Conservation (phyloP, 768 basidiomycete species). For the Glaciozyma martinii region DNA sequence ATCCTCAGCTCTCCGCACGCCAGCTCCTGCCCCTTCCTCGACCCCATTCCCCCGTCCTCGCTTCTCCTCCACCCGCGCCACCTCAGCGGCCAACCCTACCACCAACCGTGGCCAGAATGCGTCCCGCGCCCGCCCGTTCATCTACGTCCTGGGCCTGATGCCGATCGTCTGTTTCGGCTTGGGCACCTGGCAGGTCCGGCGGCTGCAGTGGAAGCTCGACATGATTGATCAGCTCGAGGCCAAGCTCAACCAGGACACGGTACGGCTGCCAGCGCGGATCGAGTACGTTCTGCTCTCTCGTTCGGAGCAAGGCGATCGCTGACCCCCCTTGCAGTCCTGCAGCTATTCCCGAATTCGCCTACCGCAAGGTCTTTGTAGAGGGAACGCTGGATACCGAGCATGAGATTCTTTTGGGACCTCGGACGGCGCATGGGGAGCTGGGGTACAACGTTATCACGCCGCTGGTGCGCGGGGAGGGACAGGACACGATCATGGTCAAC, state of each 20-base stretch:
- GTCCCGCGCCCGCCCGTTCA: conserved; percentile 4
- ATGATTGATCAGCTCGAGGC: conserved; percentile 89
- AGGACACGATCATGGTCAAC: conserved; percentile 78
- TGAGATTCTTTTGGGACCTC: conserved; percentile 71
- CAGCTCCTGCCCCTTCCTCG: no score
- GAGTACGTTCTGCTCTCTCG: conserved; percentile 53
- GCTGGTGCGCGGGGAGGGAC: conserved; percentile 55
- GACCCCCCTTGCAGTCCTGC: conserved; percentile 47
- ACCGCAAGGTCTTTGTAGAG: conserved; percentile 67
- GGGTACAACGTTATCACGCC: conserved; percentile 87
- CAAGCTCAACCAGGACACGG: conserved; percentile 69
- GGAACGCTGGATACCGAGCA: conserved; percentile 73
- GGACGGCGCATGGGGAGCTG: conserved; percentile 75
- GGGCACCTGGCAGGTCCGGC: conserved; percentile 87
- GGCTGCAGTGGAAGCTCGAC: conserved; percentile 87
- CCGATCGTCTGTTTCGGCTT: conserved; percentile 83
- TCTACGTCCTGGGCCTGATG: conserved; percentile 29
- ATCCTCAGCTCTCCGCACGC: no score
- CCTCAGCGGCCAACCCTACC: no score
- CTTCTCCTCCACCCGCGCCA: no score
- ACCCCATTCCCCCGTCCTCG: no score
- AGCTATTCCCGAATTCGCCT: conserved; percentile 78
- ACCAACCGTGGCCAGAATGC: no score
- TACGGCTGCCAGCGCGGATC: conserved; percentile 69
- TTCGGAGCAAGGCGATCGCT: conserved; percentile 13